A percentile compares a stretch with the other conserved stretches of the same genome.
These are phyloP conservation scores for Boehmeria nivea DNA, from an alignment of 306 rosid species.

Conservation along the genomic window DNA sequence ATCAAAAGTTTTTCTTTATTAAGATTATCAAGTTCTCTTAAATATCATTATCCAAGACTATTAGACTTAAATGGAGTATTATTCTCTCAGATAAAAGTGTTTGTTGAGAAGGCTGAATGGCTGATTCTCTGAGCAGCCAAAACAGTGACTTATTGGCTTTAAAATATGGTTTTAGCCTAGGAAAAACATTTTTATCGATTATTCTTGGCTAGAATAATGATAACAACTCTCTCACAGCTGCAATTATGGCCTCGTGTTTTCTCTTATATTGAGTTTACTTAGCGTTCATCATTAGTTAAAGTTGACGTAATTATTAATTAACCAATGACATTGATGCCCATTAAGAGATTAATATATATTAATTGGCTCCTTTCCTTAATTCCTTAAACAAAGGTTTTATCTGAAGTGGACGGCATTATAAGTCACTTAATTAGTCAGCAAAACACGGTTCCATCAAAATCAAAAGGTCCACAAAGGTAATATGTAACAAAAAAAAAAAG, in stretches of 20 bases:
- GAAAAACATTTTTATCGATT: background rate
- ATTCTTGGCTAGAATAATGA: background rate
- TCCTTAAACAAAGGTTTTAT: constrained; percentile 18
- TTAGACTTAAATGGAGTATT: background rate
- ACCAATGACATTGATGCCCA: constrained; percentile 11
- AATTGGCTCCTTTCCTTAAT: constrained; percentile 8
- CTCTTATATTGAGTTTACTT: too few relatives aligned
- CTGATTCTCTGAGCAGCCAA: background rate
- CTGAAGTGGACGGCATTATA: constrained; percentile 29
- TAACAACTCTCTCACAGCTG: too few relatives aligned
- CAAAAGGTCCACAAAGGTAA: constrained; percentile 16
- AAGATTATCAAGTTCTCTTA: background rate
- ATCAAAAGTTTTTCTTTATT: too few relatives aligned
- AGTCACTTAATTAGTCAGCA: constrained; percentile 20
- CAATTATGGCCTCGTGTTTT: background rate
- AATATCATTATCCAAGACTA: background rate
- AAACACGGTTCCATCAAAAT: constrained; percentile 12
- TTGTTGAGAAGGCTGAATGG: background rate
- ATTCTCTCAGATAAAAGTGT: background rate
- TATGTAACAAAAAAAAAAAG: constrained; percentile 1
- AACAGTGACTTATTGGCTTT: background rate
- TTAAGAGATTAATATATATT: constrained; percentile 9
- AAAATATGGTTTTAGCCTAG: too few relatives aligned
- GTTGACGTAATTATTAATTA: background rate
- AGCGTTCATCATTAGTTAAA: constrained; percentile 5